Base-by-base conservation (phyloP, 768 basidiomycete genomes). In the Austroboletus eburneus region DNA sequence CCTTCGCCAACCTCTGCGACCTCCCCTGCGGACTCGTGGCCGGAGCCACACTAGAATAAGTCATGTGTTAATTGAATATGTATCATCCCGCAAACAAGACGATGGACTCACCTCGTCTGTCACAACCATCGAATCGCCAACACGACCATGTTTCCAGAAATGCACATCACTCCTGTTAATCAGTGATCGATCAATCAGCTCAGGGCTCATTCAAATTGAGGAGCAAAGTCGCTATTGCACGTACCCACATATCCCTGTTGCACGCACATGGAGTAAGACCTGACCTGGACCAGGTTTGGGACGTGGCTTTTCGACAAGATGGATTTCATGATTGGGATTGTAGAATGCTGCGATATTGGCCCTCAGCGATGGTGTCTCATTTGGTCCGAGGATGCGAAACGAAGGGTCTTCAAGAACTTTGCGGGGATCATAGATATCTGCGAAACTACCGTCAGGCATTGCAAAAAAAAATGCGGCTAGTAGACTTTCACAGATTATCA, bases 141-240 rank as follows among this genome's bases (percentile, higher is more conserved):
- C 74, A 33, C 79, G 68, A 6, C 83, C 83, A 61, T 84, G 80
- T 51, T 82, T 73, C 83, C 83, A 85, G 61, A 85, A 84, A 58
- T 85, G 83, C 53, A 85, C 79, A 49, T 85, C 83, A 39, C 80
- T 83, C 72, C 83, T 84, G n/a, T n/a, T n/a, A n/a, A n/a, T n/a
- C n/a, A n/a, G n/a, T n/a, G n/a, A n/a, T n/a, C n/a, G n/a, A 46
- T 46, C 25, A 20, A 45, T 24, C 40, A 13, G 40, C 1, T 13
- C 18, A 33, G 23, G n/a, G n/a, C n/a, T n/a, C 5, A 12, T 23
- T 41, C 24, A 23, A 13, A 35, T 42, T 13, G 21, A 34, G 21
- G n/a, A 34, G 17, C 33, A 39, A 22, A 22, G 14, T 32, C 14
- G 22, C 8, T 16, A 45, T 35, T 42, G 14, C 21, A 63, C 77